Base-by-base conservation (phyloP, 371 early-diverging fungal species). In the Haplosporangium sp. region DNA sequence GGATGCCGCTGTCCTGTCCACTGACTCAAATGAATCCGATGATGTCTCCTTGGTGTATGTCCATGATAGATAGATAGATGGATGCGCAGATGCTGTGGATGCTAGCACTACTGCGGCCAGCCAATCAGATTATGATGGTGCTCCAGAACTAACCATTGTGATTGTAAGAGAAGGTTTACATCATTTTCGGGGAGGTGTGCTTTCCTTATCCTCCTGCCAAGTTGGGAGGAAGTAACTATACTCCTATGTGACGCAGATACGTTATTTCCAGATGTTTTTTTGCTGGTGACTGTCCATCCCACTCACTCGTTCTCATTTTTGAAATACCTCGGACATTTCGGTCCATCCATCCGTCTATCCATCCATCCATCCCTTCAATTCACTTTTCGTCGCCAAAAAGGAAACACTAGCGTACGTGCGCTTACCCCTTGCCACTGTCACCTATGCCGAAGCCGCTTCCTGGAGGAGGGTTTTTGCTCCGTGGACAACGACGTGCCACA, bases 401-500 rank as follows among this genome's bases (percentile, higher is more conserved):
- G 29, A 29, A 29, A 29, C 29, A 29, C 29, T 18, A 50, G 14
- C 50, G 50, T 20, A 18, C 50, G 14, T 50, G 12, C 20, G 54
- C 56, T 36, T 23, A 37, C 12, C 16, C 65, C 21, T 55, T 48
- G 37, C 43, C 53, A 45, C n/a, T 8, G 29, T 16, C 59, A 54
- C 42, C 62, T 62, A 72, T 72, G 72, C 72, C 66, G 38, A 72
- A 41, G 72, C 57, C 66, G 66, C 56, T 61, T 59, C 62, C 65
- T n/a, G 57, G 62, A 55, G 55, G 63, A 64, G 64, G 70, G 45
- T 37, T 63, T 9, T 40, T 63, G 40, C 59, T 56, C 12, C 69
- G 57, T 21, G 56, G 56, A 11, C 61, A 29, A 50, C 60, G 56
- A 11, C 55, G 55, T 45, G 18, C 8, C 37, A 5, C 45, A 42